Percentiles rank a stretch among this genome's conserved stretches.
These are phyloP conservation scores for Termitomyces sp. DNA, from an alignment of 768 basidiomycete genomes.

Conservation along the genomic window DNA sequence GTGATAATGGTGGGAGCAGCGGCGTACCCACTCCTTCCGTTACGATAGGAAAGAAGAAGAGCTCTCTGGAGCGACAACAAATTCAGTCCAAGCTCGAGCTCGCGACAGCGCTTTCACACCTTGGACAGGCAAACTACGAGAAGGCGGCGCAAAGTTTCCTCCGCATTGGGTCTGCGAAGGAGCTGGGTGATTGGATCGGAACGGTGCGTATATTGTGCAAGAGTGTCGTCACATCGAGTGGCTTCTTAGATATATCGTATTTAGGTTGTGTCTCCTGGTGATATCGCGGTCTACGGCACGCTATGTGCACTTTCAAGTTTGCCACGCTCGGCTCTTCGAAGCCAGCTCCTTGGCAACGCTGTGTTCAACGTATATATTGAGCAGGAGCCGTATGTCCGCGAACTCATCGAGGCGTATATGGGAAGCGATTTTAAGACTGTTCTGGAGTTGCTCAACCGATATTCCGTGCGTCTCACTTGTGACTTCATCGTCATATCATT, in stretches of 20 bases:
- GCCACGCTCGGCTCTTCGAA: constrained; percentile 64
- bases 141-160: constrained; percentile 76
- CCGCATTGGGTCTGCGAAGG: constrained; percentile 58
- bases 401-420: constrained; percentile 84
- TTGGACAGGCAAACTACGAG: constrained; percentile 72
- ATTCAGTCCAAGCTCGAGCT: constrained; percentile 79
- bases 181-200: constrained; percentile 76
- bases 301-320: constrained; percentile 82
- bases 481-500: not conserved
- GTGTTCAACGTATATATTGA: constrained; percentile 77
- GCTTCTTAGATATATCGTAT: not conserved
- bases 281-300: constrained; percentile 85
- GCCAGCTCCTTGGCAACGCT: constrained; percentile 63
- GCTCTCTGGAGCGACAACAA: constrained; percentile 57
- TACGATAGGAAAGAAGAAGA: constrained; percentile 39
- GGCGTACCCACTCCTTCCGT: constrained; percentile 14
- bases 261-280: constrained; percentile 73
- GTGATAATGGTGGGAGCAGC: constrained; percentile 11
- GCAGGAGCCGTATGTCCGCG: constrained; percentile 82
- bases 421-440: constrained; percentile 82
- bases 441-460: constrained; percentile 66
- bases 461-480: constrained; percentile 48
- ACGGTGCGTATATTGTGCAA: constrained; percentile 37
- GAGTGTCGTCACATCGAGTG: not conserved
- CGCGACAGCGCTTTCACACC: constrained; percentile 71